Percentiles rank a stretch among this genome's conserved stretches.
Conservation (phyloP, 108 stramenopile genomes). For the Nitzschia putrida region DNA sequence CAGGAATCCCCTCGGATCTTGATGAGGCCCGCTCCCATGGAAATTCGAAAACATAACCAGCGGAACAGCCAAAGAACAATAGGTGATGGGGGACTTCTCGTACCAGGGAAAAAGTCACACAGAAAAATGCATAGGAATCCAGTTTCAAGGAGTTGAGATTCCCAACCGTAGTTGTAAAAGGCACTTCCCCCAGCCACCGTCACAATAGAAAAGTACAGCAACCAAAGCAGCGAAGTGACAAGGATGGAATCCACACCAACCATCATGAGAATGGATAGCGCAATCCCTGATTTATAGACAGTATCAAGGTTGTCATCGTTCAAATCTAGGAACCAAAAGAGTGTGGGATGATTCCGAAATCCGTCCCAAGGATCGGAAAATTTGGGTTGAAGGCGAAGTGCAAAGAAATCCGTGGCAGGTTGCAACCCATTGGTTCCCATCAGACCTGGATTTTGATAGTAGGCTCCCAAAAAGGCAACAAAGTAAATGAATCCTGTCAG, state of each 20-base stretch:
- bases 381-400: conserved; percentile 1
- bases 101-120: conserved; percentile 42
- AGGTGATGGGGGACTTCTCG: conserved; percentile 38
- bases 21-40: conserved; percentile 83
- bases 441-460: conserved; percentile 56
- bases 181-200: conserved; percentile 60
- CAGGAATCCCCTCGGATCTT: conserved; percentile 79
- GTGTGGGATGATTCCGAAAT: conserved; percentile 36
- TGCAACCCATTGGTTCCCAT: conserved; percentile 55
- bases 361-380: conserved; percentile 34
- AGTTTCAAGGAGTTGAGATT: conserved; percentile 77
- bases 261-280: conserved; percentile 34
- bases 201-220: conserved; percentile 69
- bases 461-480: conserved; percentile 60
- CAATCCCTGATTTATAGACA: conserved; percentile 32
- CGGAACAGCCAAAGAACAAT: conserved; percentile 72
- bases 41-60: conserved; percentile 80
- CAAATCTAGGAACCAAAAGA: conserved; percentile 41
- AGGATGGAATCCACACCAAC: conserved; percentile 54
- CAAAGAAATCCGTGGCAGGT: conserved; percentile 38
- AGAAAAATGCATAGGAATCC: conserved; percentile 82
- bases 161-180: conserved; percentile 86
- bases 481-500: conserved; percentile 54
- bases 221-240: conserved; percentile 55
- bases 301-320: conserved; percentile 35